A percentile compares a stretch with the other conserved stretches of the same genome.
phyloP scores from a whole-genome alignment of 2,329 filamentous ascomycete genomes.

The Apiospora kogelbergensis region DNA sequence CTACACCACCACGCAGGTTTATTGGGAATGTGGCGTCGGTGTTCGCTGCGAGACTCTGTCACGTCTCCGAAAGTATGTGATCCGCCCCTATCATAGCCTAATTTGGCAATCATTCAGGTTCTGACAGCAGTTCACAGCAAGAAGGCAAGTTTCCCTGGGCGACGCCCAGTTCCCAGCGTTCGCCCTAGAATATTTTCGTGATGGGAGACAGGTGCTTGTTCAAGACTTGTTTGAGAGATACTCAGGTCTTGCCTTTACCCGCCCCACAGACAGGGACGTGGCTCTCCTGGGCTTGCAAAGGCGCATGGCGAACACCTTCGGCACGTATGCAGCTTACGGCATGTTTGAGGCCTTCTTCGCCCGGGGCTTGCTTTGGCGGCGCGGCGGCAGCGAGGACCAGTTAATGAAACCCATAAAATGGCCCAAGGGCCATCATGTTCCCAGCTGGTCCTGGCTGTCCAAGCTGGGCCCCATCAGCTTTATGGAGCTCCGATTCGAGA shows the following conservation, averaged over 20 bases:
- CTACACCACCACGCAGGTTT: slow-evolving; percentile 17
- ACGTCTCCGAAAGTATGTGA: slow-evolving; percentile 14
- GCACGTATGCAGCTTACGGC: slow-evolving; percentile 16
- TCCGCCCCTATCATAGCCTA: too few species aligned
- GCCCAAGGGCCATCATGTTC: background rate
- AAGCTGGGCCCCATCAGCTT: slow-evolving; percentile 6
- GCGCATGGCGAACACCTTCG: slow-evolving; percentile 15
- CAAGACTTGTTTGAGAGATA: slow-evolving; percentile 20
- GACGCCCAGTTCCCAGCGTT: slow-evolving; percentile 18
- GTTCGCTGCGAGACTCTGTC: slow-evolving; percentile 19
- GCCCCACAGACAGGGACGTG: slow-evolving; percentile 15
- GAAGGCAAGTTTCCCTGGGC: slow-evolving; percentile 17
- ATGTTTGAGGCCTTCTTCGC: slow-evolving; percentile 10
- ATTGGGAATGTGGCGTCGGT: slow-evolving; percentile 20
- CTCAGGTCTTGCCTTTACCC: slow-evolving; percentile 17
- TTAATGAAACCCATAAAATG: background rate
- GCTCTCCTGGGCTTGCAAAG: slow-evolving; percentile 19
- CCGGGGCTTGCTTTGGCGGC: background rate
- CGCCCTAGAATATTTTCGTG: slow-evolving; percentile 18
- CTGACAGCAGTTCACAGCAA: too few species aligned
- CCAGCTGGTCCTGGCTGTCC: slow-evolving; percentile 11
- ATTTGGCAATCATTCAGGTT: too few species aligned
- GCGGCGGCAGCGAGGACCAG: background rate
- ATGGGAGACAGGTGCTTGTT: slow-evolving; percentile 17
- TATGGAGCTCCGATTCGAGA: background rate